phyloP scores from a whole-genome alignment of 2,329 filamentous ascomycete species.

The Hypoxylon rubiginosum region DNA sequence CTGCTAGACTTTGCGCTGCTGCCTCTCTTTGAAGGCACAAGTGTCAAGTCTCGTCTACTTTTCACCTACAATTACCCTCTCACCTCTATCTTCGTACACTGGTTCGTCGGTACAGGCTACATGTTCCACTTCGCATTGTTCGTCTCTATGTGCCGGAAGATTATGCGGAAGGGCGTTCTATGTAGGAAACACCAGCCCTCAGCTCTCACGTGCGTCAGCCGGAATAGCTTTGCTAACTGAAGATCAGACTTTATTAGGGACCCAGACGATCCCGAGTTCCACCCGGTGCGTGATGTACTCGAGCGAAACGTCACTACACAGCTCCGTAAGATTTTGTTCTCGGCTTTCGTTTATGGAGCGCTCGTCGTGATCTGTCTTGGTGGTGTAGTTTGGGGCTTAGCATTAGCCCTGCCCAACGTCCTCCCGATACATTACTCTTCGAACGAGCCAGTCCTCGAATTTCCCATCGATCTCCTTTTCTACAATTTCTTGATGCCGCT shows the following conservation, averaged over 20 bases:
- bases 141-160: conserved; percentile 98
- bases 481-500: conserved; percentile 97
- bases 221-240: conserved; percentile 48
- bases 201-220: conserved; percentile 12
- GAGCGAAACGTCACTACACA: conserved; percentile 94
- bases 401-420: conserved; percentile 75
- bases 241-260: conserved; percentile 90
- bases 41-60: conserved; percentile 79
- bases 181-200: conserved; percentile 69
- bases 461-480: conserved; percentile 92
- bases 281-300: conserved; percentile 95
- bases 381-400: conserved; percentile 94
- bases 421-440: conserved; percentile 95
- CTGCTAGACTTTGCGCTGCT: conserved; percentile 90
- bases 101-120: conserved; percentile 98
- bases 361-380: conserved; percentile 93
- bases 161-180: conserved; percentile 93
- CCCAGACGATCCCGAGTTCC: conserved; percentile 97
- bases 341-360: conserved; percentile 93
- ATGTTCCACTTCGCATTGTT: conserved; percentile 99
- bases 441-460: conserved; percentile 91
- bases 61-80: conserved; percentile 85
- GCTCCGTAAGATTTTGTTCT: conserved; percentile 95
- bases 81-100: conserved; percentile 96
- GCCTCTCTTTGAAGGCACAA: conserved; percentile 87